Evolutionary conservation across 2,329 filamentous ascomycete species (phyloP).

Genomic region (Lasiodiplodia hormozganensis): DNA sequence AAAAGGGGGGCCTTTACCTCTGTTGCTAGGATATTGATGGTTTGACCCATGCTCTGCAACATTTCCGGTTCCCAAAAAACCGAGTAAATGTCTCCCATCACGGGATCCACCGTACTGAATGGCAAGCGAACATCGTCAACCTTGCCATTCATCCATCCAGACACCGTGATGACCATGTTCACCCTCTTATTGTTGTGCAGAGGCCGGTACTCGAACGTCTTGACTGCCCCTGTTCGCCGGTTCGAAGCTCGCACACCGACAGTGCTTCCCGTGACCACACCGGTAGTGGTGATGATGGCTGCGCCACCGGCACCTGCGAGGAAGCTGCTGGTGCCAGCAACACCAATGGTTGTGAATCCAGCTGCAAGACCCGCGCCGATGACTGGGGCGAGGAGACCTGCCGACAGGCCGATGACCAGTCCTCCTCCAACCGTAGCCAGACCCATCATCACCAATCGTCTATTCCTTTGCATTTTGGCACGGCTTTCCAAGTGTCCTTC

Average conservation of each 20-base stretch:
- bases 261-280: constrained; percentile 83
- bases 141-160: constrained; percentile 98
- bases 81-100: constrained; percentile 98
- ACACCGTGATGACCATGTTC: constrained; percentile 92
- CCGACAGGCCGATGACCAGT: constrained; percentile 92
- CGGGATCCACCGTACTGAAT: constrained; percentile 93
- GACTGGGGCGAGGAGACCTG: constrained; percentile 87
- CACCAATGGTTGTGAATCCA: constrained; percentile 93
- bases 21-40: constrained; percentile 96
- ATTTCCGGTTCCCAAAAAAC: constrained; percentile 98
- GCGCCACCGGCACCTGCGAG: constrained; percentile 90
- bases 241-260: constrained; percentile 88
- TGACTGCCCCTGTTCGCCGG: constrained; percentile 87
- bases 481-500: constrained; percentile 89
- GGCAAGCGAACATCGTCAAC: constrained; percentile 95
- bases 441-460: constrained; percentile 93
- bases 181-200: constrained; percentile 98
- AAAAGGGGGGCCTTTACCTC: constrained; percentile 67
- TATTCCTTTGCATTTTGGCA: constrained; percentile 80
- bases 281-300: constrained; percentile 89
- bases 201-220: constrained; percentile 95
- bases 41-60: constrained; percentile 96
- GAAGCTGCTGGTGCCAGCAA: constrained; percentile 87
- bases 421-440: constrained; percentile 94
- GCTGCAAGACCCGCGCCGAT: constrained; percentile 94